phyloP scores from a whole-genome alignment of 164 flowering plant genomes.

The Aristolochia fimbriata region DNA sequence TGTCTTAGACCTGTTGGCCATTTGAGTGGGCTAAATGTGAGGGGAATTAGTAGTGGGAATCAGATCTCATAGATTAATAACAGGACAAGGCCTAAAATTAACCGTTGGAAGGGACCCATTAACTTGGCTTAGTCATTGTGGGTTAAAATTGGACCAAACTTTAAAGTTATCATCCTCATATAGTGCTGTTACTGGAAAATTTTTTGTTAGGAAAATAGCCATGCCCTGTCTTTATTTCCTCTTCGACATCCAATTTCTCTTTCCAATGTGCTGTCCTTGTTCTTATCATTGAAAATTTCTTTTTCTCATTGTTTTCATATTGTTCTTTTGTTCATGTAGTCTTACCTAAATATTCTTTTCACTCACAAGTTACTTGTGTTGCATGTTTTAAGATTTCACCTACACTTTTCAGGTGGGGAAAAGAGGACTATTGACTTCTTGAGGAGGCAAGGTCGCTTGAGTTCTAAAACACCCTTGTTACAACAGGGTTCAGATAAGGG shows the following conservation, averaged over 20 bases:
- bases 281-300: not conserved
- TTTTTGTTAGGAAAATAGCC: too few relatives aligned
- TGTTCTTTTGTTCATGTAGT: too few relatives aligned
- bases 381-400: not conserved
- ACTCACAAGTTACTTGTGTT: not conserved
- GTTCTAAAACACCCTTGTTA: slow-evolving; percentile 50
- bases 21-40: too few relatives aligned
- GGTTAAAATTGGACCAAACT: too few relatives aligned
- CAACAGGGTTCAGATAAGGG: slow-evolving; percentile 57
- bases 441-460: slow-evolving; percentile 74
- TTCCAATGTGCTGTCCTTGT: not conserved
- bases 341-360: not conserved
- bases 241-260: not conserved
- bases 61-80: too few relatives aligned
- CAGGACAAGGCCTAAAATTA: too few relatives aligned
- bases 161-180: too few relatives aligned
- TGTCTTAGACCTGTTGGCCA: too few relatives aligned
- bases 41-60: too few relatives aligned
- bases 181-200: too few relatives aligned
- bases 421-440: slow-evolving; percentile 72
- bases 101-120: too few relatives aligned
- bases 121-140: too few relatives aligned
- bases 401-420: slow-evolving; percentile 61
- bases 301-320: not conserved
- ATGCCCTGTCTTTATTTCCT: not conserved